These are phyloP conservation scores for Emmonsiellopsis sp. DNA, from an alignment of 2,329 filamentous ascomycete species.

Conservation along the genomic window DNA sequence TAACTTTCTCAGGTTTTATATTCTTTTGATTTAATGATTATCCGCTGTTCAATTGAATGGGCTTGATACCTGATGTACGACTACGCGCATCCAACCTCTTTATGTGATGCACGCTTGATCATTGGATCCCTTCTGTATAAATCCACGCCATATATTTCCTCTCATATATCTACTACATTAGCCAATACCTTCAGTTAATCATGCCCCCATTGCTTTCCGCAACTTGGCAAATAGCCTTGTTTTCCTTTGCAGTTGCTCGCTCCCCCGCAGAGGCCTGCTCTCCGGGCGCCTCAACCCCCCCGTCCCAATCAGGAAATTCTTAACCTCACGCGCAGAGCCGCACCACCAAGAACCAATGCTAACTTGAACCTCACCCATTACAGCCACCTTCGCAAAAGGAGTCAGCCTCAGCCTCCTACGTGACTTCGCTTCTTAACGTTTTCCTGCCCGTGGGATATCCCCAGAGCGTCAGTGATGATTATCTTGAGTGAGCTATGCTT, in stretches of 20 bases:
- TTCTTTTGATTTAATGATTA: neutral
- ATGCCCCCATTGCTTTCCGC: neutral
- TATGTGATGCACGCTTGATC: too few relatives aligned
- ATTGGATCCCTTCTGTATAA: too few relatives aligned
- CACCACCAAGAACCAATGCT: neutral
- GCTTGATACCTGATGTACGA: neutral
- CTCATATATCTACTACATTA: neutral
- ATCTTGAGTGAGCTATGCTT: slow-evolving; percentile 51
- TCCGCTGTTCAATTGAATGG: neutral
- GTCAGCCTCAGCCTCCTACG: slow-evolving; percentile 12
- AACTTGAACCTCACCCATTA: neutral
- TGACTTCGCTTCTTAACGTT: slow-evolving; percentile 50
- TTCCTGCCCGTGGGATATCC: slow-evolving; percentile 87
- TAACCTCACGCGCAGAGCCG: neutral
- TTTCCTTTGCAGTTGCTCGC: too few relatives aligned
- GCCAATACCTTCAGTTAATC: neutral
- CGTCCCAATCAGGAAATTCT: neutral
- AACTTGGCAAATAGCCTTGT: too few relatives aligned
- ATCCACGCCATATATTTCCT: neutral
- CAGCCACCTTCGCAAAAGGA: slow-evolving; percentile 15
- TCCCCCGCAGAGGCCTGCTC: neutral
- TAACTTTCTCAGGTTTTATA: neutral
- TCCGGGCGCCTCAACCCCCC: too few relatives aligned
- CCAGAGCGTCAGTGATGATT: slow-evolving; percentile 75
- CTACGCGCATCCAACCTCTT: too few relatives aligned